phyloP scores from a whole-genome alignment of 1,139 yeast species.

The Meyerozyma smithsonii region DNA sequence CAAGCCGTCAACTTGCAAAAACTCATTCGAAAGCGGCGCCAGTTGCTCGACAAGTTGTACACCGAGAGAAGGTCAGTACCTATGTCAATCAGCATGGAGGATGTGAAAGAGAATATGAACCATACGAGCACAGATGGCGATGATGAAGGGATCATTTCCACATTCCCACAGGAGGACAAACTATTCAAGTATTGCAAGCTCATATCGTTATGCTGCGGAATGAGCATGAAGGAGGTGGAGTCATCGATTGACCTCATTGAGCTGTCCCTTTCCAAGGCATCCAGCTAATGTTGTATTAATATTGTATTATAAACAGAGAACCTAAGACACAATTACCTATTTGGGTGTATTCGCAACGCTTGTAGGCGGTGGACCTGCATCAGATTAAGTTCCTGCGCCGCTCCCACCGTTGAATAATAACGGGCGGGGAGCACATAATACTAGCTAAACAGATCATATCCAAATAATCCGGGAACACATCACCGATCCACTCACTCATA shows the following conservation, averaged over 20 bases:
- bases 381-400: too few relatives aligned
- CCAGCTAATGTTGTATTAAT: conserved; percentile 4
- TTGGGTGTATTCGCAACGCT: background rate
- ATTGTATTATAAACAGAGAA: conserved; percentile 1
- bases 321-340: background rate
- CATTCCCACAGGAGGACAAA: conserved; percentile 30
- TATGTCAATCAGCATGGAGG: conserved; percentile 7
- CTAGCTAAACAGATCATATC: too few relatives aligned
- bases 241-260: conserved; percentile 41
- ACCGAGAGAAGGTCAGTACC: conserved; percentile 25
- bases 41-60: conserved; percentile 16
- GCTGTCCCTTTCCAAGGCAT: conserved; percentile 25
- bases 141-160: conserved; percentile 15
- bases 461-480: too few relatives aligned
- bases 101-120: conserved; percentile 7
- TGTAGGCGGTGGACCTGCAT: too few relatives aligned
- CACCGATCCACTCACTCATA: too few relatives aligned
- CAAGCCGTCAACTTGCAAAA: conserved; percentile 19
- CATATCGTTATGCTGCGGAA: conserved; percentile 42
- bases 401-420: too few relatives aligned
- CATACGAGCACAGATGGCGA: background rate
- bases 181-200: conserved; percentile 40
- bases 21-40: conserved; percentile 20
- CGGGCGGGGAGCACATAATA: background rate
- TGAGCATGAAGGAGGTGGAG: conserved; percentile 40